Evolutionary conservation across 371 early-diverging fungal species (phyloP).

Genomic region (Mucor piriformis): DNA sequence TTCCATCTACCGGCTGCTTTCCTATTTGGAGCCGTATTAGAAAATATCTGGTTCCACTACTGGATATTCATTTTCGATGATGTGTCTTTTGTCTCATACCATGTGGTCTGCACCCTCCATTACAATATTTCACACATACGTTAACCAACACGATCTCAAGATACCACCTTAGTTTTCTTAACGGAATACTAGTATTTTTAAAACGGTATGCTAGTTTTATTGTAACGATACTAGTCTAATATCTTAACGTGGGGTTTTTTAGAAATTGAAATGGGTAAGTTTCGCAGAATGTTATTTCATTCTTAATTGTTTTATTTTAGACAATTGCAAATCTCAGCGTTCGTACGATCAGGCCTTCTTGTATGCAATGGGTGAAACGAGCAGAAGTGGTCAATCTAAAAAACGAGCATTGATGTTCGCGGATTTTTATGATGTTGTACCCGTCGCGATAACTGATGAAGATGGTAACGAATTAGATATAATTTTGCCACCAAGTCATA

Average conservation of each 20-base stretch:
- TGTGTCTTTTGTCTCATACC: too few species aligned
- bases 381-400: too few species aligned
- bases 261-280: not conserved
- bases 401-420: not conserved
- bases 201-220: not conserved
- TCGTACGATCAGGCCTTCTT: not conserved
- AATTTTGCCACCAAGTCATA: slow-evolving; percentile 5
- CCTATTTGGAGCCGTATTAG: too few species aligned
- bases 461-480: slow-evolving; percentile 3
- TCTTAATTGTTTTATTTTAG: not conserved
- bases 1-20: too few species aligned
- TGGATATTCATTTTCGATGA: too few species aligned
- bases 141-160: too few species aligned
- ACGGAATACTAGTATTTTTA: too few species aligned
- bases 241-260: not conserved
- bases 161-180: too few species aligned
- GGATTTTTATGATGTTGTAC: not conserved
- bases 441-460: not conserved
- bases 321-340: not conserved
- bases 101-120: too few species aligned
- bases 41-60: too few species aligned
- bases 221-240: not conserved
- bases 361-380: not conserved
- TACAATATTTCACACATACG: too few species aligned
- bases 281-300: not conserved